Evolutionary conservation across 225 moss, liverwort and hornwort genomes (phyloP).

Genomic region (Bryoerythrophyllum caledonicum): DNA sequence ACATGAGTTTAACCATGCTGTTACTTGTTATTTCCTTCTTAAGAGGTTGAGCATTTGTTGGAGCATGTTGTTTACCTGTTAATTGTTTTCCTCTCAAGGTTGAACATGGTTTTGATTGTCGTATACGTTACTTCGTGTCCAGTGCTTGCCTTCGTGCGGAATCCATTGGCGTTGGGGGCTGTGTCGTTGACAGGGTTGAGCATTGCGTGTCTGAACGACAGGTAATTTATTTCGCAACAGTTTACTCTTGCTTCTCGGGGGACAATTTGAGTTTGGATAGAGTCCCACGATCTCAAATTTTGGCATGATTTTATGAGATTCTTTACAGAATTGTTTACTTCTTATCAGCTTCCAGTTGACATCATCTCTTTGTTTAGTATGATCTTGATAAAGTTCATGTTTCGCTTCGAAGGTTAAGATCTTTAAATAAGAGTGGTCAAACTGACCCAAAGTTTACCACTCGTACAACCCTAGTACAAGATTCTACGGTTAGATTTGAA

Average conservation of each 20-base stretch:
- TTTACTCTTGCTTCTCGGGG: not conserved
- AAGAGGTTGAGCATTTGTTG: not conserved
- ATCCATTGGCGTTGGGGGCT: conserved; percentile 56
- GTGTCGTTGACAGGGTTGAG: conserved; percentile 46
- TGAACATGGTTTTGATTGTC: too few relatives aligned
- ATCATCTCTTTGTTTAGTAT: too few relatives aligned
- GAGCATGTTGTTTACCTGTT: too few relatives aligned
- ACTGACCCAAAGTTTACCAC: too few relatives aligned
- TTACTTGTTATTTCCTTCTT: not conserved
- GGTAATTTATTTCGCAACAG: conserved; percentile 21
- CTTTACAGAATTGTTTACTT: too few relatives aligned
- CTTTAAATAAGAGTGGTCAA: too few relatives aligned
- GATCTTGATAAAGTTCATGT: not conserved
- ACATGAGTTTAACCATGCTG: not conserved
- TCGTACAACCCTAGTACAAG: too few relatives aligned
- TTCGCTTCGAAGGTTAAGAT: not conserved
- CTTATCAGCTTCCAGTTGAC: too few relatives aligned
- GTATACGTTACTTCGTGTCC: not conserved
- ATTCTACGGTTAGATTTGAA: too few relatives aligned
- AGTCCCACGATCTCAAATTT: too few relatives aligned
- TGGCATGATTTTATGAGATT: too few relatives aligned
- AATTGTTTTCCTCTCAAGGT: too few relatives aligned
- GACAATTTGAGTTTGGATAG: not conserved
- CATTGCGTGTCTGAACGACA: conserved; percentile 60
- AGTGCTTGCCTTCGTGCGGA: conserved; percentile 55